Evolutionary conservation across 2,329 filamentous ascomycete genomes (phyloP), one percentile per base, ranked within the genome.

Genomic region (Neopestalotiopsis clavispora): DNA sequence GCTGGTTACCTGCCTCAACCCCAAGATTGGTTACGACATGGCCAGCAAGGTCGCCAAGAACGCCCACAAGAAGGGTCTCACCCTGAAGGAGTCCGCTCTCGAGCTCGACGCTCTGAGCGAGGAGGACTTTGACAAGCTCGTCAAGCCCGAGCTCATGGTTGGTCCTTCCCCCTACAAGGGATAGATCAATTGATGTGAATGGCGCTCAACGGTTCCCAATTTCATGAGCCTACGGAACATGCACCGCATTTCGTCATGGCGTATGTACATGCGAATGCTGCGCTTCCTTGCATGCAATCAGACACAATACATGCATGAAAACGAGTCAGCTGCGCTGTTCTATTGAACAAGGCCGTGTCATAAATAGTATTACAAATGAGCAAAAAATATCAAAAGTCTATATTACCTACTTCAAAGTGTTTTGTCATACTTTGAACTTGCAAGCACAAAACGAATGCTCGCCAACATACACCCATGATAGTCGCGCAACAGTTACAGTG

Each of bases 31-130:
- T 70, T 97, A 98, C 83, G 95, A 98, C 80, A 97, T 97, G 93
- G 95, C 95, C 66, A 94, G 91, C 83, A 97, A 97, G 87, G 95
- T 97, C 30, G 95, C 95, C 78, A 98, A 98, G 91, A 97, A 99
- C 79, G 96, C 96, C 17, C 96, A 99, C 86, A 98, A 98, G 90
- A 98, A 98, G 90, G 94, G 94, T 42, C 84, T 95, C 65, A 98
- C 94, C 30, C 89, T 99, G 69, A 98, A 98, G 87, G 85, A 97
- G 84, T 95, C 92, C 77, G 95, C 96, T 23, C 90, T 98, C 87
- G 94, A 98, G 86, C 89, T 99, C 74, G 89, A 97, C 75, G 95
- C 94, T 60, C 85, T 98, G 74, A 95, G 91, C 72, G 90, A 91
- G 78, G 93, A 93, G 78, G 95, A 98, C 79, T 98, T 98, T 79